phyloP scores from a whole-genome alignment of 805 yeast species.

The Nakazawaea populi region DNA sequence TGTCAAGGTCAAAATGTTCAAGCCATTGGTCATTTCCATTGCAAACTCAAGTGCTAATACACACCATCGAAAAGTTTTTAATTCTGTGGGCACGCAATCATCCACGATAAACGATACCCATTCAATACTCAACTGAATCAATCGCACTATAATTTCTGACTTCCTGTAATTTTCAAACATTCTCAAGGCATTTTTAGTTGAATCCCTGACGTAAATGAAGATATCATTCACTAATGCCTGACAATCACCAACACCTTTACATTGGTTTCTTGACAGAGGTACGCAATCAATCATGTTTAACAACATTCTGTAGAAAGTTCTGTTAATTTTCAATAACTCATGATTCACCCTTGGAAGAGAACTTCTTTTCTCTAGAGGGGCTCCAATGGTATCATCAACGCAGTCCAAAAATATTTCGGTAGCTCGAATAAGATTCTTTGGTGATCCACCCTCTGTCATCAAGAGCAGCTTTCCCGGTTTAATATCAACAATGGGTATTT shows the following conservation, averaged over 20 bases:
- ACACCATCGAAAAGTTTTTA: constrained; percentile 92
- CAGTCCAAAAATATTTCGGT: constrained; percentile 51
- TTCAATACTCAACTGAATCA: constrained; percentile 72
- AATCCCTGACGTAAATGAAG: constrained; percentile 75
- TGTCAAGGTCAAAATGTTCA: constrained; percentile 74
- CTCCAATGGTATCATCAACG: constrained; percentile 47
- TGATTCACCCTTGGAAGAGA: constrained; percentile 68
- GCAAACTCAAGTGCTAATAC: constrained; percentile 94
- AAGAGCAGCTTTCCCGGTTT: constrained; percentile 62
- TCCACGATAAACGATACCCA: constrained; percentile 94
- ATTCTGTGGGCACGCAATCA: constrained; percentile 90
- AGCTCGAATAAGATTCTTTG: constrained; percentile 46
- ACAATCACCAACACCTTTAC: constrained; percentile 52
- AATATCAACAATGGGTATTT: constrained; percentile 48
- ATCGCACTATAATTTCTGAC: constrained; percentile 60
- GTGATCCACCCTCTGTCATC: constrained; percentile 64
- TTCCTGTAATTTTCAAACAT: constrained; percentile 60
- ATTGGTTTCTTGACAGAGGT: constrained; percentile 44
- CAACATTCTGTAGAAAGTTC: constrained; percentile 62
- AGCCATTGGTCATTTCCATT: constrained; percentile 88
- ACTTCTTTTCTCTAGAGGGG: constrained; percentile 58
- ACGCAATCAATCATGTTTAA: constrained; percentile 59
- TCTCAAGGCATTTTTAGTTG: constrained; percentile 66
- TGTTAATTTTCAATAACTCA: constrained; percentile 62
- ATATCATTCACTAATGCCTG: constrained; percentile 74